Conservation (phyloP, 2,329 filamentous ascomycete genomes). For the Fusarium robinianum region DNA sequence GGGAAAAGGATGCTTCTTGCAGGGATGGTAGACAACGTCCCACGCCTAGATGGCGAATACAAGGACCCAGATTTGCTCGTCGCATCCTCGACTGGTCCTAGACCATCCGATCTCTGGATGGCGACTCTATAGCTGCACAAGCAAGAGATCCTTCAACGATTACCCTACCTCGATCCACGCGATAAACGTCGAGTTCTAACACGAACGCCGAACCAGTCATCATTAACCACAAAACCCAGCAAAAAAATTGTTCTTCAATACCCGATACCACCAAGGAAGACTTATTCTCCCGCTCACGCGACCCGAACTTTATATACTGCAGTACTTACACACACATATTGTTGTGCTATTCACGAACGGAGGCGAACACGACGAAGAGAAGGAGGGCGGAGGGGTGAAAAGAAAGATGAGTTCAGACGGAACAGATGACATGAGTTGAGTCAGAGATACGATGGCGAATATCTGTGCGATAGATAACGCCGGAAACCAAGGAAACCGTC, state of each 20-base stretch:
- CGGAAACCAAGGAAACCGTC: slow-evolving; percentile 14
- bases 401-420: slow-evolving; percentile 8
- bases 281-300: slow-evolving; percentile 44
- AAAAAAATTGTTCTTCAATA: slow-evolving; percentile 25
- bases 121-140: too few relatives aligned
- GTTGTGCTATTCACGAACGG: slow-evolving; percentile 13
- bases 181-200: too few relatives aligned
- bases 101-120: too few relatives aligned
- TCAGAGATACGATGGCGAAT: slow-evolving; percentile 4
- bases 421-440: slow-evolving; percentile 1
- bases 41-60: too few relatives aligned
- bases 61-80: too few relatives aligned
- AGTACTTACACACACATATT: slow-evolving; percentile 24
- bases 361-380: slow-evolving; percentile 6
- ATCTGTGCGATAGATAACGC: too few relatives aligned
- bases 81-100: too few relatives aligned
- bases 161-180: slow-evolving; percentile 3
- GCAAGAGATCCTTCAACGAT: too few relatives aligned
- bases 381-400: slow-evolving; percentile 7
- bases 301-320: slow-evolving; percentile 30
- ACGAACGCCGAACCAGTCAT: too few relatives aligned
- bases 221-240: slow-evolving; percentile 5
- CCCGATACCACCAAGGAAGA: slow-evolving; percentile 32
- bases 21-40: too few relatives aligned
- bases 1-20: too few relatives aligned